These are phyloP conservation scores for Fusarium sp. DNA, from an alignment of 2,329 filamentous ascomycete genomes.

Conservation along the genomic window DNA sequence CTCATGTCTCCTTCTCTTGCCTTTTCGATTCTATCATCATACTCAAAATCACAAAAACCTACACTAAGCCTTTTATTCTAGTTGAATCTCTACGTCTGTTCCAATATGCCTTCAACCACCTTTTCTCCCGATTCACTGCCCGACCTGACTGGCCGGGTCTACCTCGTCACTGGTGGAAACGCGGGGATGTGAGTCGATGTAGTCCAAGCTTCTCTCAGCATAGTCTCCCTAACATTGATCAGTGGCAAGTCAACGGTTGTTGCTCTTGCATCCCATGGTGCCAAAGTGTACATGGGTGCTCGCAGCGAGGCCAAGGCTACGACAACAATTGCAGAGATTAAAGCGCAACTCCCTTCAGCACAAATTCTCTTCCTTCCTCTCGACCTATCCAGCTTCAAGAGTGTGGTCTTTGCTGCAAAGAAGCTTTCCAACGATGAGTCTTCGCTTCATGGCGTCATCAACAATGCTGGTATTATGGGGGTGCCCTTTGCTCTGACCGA, in stretches of 20 bases:
- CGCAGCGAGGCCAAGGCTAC: constrained; percentile 49
- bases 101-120: constrained; percentile 21
- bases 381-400: constrained; percentile 49
- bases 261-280: constrained; percentile 49
- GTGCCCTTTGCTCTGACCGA: constrained; percentile 30
- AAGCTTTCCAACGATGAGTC: constrained; percentile 43
- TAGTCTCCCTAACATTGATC: neutral
- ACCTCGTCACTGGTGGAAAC: constrained; percentile 57
- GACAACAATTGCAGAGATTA: constrained; percentile 47
- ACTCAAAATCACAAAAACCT: neutral
- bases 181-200: constrained; percentile 53
- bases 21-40: neutral
- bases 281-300: constrained; percentile 54
- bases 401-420: constrained; percentile 49
- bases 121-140: constrained; percentile 56
- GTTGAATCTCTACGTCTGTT: neutral
- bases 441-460: constrained; percentile 50
- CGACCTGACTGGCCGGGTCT: constrained; percentile 54
- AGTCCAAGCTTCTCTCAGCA: rapidly evolving
- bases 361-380: constrained; percentile 49
- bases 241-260: constrained; percentile 51
- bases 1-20: neutral
- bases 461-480: constrained; percentile 55
- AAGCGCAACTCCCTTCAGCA: constrained; percentile 44
- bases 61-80: neutral